Base-by-base conservation (phyloP, 202 grass and related monocot species). In the Brachypodium distachyon region DNA sequence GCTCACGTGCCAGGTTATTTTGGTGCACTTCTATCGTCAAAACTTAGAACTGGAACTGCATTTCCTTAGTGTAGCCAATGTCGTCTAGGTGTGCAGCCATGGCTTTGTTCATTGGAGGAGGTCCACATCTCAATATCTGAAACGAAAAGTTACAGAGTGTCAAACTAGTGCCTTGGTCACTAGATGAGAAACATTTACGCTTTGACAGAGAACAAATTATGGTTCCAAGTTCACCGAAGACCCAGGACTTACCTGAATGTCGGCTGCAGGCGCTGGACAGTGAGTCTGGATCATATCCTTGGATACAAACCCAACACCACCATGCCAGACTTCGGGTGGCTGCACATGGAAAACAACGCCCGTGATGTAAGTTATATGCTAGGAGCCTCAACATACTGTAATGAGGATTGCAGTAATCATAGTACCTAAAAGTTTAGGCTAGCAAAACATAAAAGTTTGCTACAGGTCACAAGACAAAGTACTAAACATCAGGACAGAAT, bases 71-170 rank as follows among this genome's bases (percentile, higher is more conserved):
- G 83, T 92, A 98, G 37, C 87, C 91, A 34, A 98, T 80, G 25
- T 89, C 85, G 21, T 95, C 96, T 4, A 98, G 85, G 63, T 89
- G 87, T 1, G 85, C 85, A 53, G 89, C 91, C 91, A 95, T 95
- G 85, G 96, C 89, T 75, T 95, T 98, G 85, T 98, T 98, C 95
- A 95, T 95, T 5, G 91, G 95, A 76, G 95, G 95, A 70, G 87
- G 95, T 34, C 91, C 95, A 7, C 95, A 98, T 88, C 95, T 94
- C 85, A 98, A 77, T 70, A 92, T 72, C 95, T 94, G 86, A 36
- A 86, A 83, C 12, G 54, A 46, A 14, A 37, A 59, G 76, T 19
- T 44, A 67, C 10, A 22, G 8, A 22, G 17, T 28, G 67, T 59
- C 12, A 31, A 19, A 21, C 34, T 17, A 9, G 17, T 14, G 10